Evolutionary conservation across 2,329 filamentous ascomycete species (phyloP), one percentile per base, ranked within the genome.

Genomic region (Penicillium sp.): DNA sequence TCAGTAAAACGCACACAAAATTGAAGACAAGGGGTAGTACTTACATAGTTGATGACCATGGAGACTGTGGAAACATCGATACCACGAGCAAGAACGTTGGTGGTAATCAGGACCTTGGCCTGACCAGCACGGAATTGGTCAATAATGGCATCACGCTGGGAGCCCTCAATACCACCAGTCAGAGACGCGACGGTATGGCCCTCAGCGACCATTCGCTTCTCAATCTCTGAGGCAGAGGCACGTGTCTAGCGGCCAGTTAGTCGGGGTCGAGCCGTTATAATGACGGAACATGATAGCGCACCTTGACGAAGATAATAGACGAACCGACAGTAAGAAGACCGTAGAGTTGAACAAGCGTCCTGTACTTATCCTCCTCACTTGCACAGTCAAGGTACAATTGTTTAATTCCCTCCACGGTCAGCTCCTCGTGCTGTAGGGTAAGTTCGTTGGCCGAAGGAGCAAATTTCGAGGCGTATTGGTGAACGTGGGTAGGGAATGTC

Each of bases 361-460:
- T 87, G 75, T 96, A 99, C 76, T 98, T 98, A 72, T 91, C 88
- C 41, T 88, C 82, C 67, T 96, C 91, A 38, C 85, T 85, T 23
- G 91, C 87, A 72, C 94, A 98, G 77, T 99, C 95, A 76, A 99
- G 92, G 75, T 96, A 99, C 81, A 99, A 92, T 75, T 99, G 95
- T 68, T 94, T 96, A 75, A 99, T 99, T 23, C 95, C 95, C 76
- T 95, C 92, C 64, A 99, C 94, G 0, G 94, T 98, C 71, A 98
- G 87, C 74, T 99, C 92, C 70, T 96, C 91, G 64, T 93, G 91
- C 72, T 92, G 89, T 56, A 99, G 84, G 50, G 91, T 95, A 74
- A 99, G 90, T 69, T 91, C 85, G 78, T 97, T 94, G 55, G 95
- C 90, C 49, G 89, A 87, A 1, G 93, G 92, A 5, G 94, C 93